Evolutionary conservation across 441 rosid genomes (phyloP), one percentile per base, ranked within the genome.

Genomic region (Arabidopsis lyrata): DNA sequence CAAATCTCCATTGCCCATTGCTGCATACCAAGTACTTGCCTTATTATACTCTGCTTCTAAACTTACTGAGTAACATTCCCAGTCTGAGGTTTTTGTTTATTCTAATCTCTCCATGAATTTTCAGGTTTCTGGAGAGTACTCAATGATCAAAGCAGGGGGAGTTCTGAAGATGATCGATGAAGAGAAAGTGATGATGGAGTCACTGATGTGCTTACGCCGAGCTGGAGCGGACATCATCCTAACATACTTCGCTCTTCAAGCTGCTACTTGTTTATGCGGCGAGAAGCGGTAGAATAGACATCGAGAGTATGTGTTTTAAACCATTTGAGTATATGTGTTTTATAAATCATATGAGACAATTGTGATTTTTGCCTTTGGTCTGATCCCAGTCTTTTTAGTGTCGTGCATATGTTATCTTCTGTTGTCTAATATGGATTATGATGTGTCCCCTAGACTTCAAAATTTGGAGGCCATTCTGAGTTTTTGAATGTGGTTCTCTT

Each of bases 51-150:
- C 20, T 54, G 27, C 34, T 48, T 67, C 12, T 20, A 13, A 20
- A 39, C 45, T 47, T 22, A 14, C 16, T 5, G 5, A 38, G 14
- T 9, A 35, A 13, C 53, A 20, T 59, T 75, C 29, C 52, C 5
- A 20, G 36, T n/a, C n/a, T n/a, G 18, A 44, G 8, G 18, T 27
- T 62, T 63, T 38, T 39, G 38, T 61, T 49, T 22, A 58, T 52
- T 13, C 5, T 3, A n/a, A 41, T 34, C 58, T n/a, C 13, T 20
- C 31, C 16, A 49, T 64, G 59, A 13, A 58, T 42, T 22, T 42
- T 48, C 81, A 95, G 99, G 98, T 95, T 18, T 95, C 99, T 5
- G 99, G 99, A 18, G 99, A 95, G 74, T 95, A 95, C 83, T 92
- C 98, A 0, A 95, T 95, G 96, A 95, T 95, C 42, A 95, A 92